These are phyloP conservation scores for Syzygium aqueum DNA, from an alignment of 345 rosid species.

Conservation along the genomic window DNA sequence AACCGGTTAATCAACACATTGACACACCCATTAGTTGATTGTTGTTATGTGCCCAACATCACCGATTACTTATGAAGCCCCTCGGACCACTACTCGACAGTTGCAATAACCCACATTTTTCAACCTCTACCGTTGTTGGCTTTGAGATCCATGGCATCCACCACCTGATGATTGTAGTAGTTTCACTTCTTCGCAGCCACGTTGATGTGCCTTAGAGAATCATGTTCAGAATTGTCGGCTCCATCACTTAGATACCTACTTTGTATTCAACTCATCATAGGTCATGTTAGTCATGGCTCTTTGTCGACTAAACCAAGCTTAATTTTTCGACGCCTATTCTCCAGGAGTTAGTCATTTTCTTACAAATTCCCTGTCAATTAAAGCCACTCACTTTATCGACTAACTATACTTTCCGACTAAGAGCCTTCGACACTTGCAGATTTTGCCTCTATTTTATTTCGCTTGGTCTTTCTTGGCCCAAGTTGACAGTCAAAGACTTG, in stretches of 20 bases:
- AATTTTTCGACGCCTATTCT: too few species aligned
- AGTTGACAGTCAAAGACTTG: not conserved
- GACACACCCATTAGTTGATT: not conserved
- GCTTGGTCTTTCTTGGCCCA: not conserved
- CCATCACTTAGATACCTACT: not conserved
- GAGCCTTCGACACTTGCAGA: not conserved
- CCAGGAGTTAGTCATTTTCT: too few species aligned
- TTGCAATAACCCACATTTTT: not conserved
- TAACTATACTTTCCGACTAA: too few species aligned
- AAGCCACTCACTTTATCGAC: not conserved
- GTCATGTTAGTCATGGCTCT: not conserved
- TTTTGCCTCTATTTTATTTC: not conserved
- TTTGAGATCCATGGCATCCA: not conserved
- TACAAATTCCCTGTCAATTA: not conserved
- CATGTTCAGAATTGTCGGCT: not conserved
- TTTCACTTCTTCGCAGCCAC: not conserved
- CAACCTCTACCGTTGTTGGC: not conserved
- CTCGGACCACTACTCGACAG: not conserved
- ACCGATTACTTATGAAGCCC: not conserved
- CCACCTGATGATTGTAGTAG: not conserved
- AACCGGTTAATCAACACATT: not conserved
- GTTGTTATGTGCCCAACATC: not conserved
- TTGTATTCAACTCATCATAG: not conserved
- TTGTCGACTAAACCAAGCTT: not conserved
- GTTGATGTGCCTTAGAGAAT: not conserved